A percentile compares a stretch with the other conserved stretches of the same genome.
Evolutionary conservation across 768 basidiomycete species (phyloP).

Genomic region (Mycena rebaudengoi): DNA sequence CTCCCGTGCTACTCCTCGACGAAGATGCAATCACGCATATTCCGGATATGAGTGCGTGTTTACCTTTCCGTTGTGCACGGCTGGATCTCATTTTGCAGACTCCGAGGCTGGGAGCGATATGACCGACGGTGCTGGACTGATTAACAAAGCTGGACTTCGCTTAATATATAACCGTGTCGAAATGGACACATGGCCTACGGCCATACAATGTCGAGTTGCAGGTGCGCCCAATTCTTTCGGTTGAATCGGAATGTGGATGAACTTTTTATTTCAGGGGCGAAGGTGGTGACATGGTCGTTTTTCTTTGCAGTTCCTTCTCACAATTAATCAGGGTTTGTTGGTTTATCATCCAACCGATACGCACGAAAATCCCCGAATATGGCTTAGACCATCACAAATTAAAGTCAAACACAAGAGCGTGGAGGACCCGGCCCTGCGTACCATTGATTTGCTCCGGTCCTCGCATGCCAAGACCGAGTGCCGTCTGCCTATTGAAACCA

Average conservation of each 20-base stretch:
- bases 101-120: constrained; percentile 41
- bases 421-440: constrained; percentile 51
- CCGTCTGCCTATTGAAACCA: constrained; percentile 61
- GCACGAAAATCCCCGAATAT: constrained; percentile 36
- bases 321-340: constrained; percentile 34
- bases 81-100: constrained; percentile 29
- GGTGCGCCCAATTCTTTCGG: constrained; percentile 27
- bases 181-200: constrained; percentile 45
- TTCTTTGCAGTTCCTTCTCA: not conserved
- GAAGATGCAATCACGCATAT: constrained; percentile 38
- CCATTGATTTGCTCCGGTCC: constrained; percentile 60
- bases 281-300: constrained; percentile 6
- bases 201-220: constrained; percentile 48
- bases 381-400: constrained; percentile 44
- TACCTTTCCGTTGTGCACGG: not conserved
- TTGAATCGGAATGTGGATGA: not conserved
- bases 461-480: constrained; percentile 57
- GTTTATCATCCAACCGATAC: constrained; percentile 38
- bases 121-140: constrained; percentile 51
- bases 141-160: constrained; percentile 41
- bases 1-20: constrained; percentile 49
- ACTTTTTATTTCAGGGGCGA: constrained; percentile 7
- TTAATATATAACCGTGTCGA: constrained; percentile 35
- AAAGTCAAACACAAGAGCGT: constrained; percentile 42
- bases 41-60: constrained; percentile 42